Base-by-base conservation (phyloP, 192 early-diverging fungal species). In the Chytriomyces sp. region DNA sequence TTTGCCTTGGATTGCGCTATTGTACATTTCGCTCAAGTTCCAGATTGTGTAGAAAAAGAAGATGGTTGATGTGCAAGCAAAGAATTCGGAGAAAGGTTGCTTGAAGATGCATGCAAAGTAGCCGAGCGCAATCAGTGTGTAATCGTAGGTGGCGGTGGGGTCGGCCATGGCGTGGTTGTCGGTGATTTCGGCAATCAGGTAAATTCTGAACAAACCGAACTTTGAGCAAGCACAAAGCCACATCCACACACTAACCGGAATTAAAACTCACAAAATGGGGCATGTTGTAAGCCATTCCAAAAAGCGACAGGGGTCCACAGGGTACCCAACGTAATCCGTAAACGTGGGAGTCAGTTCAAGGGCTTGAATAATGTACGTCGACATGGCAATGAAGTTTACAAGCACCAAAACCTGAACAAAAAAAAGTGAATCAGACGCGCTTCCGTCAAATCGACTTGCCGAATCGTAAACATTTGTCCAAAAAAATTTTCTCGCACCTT, bases 181-280 rank as follows among this genome's bases (percentile, higher is more conserved):
- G 11, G 81, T 82, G 23, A 82, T 81, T 57, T 80, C 81, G 8
- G 71, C 77, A 50, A 82, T 81, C 16, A 83, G 66, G 35, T 72
- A 64, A 45, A 83, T 82, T 18, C 67, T 68, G 26, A 10, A 20
- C 13, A 57, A 11, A 68, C 16, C 16, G 16, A 68, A 18, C 10
- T 5, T 46, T 1, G 43, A 9, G 11, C 3, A 0, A 57, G 53
- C 53, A 20, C 3, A 20, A 11, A 57, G 53, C 53, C 53, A 57
- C 28, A 35, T 35, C 28, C 28, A 35, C 28, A 35, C 28, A 35
- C 28, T 35, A 35, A 35, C 28, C 28, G 3, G 0, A 20, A 18
- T 11, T 11, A 57, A 57, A 46, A 1, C 43, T 68, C 44, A 68
- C 62, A 83, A 75, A 24, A 78, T 68, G 13, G 76, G 76, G 61